phyloP scores from a whole-genome alignment of 2,329 filamentous ascomycete species.

The Scopulariopsis brevicaulis region DNA sequence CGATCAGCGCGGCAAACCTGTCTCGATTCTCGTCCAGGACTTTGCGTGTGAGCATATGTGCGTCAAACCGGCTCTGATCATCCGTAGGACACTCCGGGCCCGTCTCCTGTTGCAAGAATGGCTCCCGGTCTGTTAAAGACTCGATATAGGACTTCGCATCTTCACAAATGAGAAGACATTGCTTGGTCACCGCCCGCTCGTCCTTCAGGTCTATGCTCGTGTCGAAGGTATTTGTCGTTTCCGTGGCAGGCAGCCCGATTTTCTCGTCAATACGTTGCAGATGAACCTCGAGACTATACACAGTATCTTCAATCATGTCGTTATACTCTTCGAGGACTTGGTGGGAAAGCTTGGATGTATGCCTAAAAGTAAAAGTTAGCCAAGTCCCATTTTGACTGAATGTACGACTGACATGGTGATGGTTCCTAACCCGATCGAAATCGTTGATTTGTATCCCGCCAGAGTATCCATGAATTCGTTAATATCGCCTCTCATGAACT shows the following conservation, averaged over 20 bases:
- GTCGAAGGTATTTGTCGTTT: slow-evolving; percentile 10
- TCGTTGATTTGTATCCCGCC: slow-evolving; percentile 25
- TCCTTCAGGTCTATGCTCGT: slow-evolving; percentile 19
- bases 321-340: slow-evolving; percentile 21
- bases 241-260: slow-evolving; percentile 11
- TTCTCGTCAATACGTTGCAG: slow-evolving; percentile 23
- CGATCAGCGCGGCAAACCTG: slow-evolving; percentile 17
- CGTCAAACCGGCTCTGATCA: slow-evolving; percentile 15
- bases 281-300: slow-evolving; percentile 19
- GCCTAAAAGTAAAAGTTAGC: slow-evolving; percentile 12
- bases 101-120: slow-evolving; percentile 10
- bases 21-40: slow-evolving; percentile 18
- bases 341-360: slow-evolving; percentile 17
- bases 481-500: slow-evolving; percentile 26
- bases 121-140: slow-evolving; percentile 16
- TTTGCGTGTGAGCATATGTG: slow-evolving; percentile 18
- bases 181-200: slow-evolving; percentile 21
- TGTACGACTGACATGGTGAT: slow-evolving; percentile 12
- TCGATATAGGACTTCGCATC: slow-evolving; percentile 21
- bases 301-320: slow-evolving; percentile 24
- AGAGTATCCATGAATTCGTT: slow-evolving; percentile 25
- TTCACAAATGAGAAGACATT: slow-evolving; percentile 26
- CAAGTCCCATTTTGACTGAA: neutral
- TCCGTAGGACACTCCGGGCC: neutral
- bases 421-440: slow-evolving; percentile 21